Base-by-base conservation (phyloP, 1,139 yeast species). In the Debaryomycetaceae sp. region DNA sequence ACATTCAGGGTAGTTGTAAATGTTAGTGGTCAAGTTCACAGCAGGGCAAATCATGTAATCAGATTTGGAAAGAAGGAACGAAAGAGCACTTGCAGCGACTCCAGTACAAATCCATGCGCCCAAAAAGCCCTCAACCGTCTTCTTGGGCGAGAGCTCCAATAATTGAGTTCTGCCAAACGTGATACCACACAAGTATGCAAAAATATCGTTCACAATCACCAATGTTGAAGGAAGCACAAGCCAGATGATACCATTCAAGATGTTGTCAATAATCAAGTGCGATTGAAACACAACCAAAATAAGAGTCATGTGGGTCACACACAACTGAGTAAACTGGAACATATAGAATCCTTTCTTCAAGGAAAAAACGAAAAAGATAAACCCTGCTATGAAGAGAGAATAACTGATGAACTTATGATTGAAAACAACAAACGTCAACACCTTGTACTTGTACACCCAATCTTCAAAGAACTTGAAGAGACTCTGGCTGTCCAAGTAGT, bases 61-160 rank as follows among this genome's bases (percentile, higher is more conserved):
- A 51, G 81, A 83, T 45, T 80, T 77, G 37, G 87, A 73, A 51
- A 90, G 72, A 42, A 85, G 58, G 52, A 78, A 78, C 3, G 95
- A 78, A 45, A 90, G 75, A 8, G 83, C 43, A 37, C 87, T 67
- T 2, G 95, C 90, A 49, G 88, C 83, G 41, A 87, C 50, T 6
- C 88, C 83, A 9, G 99, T 93, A 63, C 95, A 91, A 42, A 89
- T 68, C 99, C 99, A 93, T 22, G 98, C 99, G 44, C 99, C 99
- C 40, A 91, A 69, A 60, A 93, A 93, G 3, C 99, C 99, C 68
- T 93, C 99, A 24, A 91, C 91, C 1, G 99, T 93, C 69, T 93
- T 93, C 66, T 93, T 93, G 42, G 99, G 99, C 13, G 97, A 88
- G 52, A 93, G 88, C 46, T 87, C 91, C 58, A 95, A 89, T 58